Base-by-base conservation (phyloP, 2,329 filamentous ascomycete genomes). In the Cladorrhinum sp. region DNA sequence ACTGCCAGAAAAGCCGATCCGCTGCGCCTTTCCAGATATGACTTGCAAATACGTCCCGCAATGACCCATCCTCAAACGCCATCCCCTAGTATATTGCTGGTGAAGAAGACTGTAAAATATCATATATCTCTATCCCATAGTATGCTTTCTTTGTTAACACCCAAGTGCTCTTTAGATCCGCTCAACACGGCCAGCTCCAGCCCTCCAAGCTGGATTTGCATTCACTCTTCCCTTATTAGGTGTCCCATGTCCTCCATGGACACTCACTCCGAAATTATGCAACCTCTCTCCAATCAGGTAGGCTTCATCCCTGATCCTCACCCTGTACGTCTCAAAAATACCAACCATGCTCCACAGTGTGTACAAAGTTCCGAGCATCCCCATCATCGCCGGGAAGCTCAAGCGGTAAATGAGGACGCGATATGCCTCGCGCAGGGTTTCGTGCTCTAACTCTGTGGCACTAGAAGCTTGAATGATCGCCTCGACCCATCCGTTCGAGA, bases 211-310 rank as follows among this genome's bases (percentile, higher is more conserved):
- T 51, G 12, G 21, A 26, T 51, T 51, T n/a, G 49, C 49, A 26
- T 51, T 51, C 71, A 2, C 70, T 70, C 61, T 71, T 16, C 70
- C 70, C 59, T 72, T 46, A 21, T 20, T 72, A 14, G 73, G 71
- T 18, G 72, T 72, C 18, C 73, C 75, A 7, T 75, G 74, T 9
- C 39, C 42, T 8, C 42, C 42, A 21, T 46, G 36, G 12, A 57
- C 54, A 16, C 76, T 73, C 7, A 73, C 75, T 1, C 92, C 91
- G 75, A 97, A 96, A 74, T 99, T 99, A 77, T 99, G 96, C 70
- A 99, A 76, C 62, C 93, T 80, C 77, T 99, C 94, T 1, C 95
- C 95, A 71, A 98, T 95, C 50, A 99, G 79, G 73, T 99, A 99
- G 0, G 96, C 93, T 75, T 99, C 96, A 73, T 99, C 96, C 42